Evolutionary conservation across 1,284 basidiomycete genomes (phyloP), one percentile per base, ranked within the genome.

Genomic region (Boletellus dicymbophilus): DNA sequence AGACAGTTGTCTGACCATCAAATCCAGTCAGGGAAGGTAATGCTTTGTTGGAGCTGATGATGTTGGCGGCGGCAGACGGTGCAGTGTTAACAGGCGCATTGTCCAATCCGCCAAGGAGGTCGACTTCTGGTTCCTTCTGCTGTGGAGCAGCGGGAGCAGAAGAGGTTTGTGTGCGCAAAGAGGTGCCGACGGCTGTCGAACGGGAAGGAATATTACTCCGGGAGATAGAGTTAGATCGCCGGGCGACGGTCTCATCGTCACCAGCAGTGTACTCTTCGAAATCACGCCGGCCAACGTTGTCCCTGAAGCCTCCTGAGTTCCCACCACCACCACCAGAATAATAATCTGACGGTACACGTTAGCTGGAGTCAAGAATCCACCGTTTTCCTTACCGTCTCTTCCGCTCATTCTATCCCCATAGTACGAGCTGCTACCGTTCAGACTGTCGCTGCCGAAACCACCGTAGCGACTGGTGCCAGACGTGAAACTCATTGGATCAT

Each of bases 221-320:
- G 22, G 68, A 60, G 37, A 74, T 22, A 7, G 72, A 75, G 46
- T 67, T 71, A 13, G 74, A 75, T 26, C 70, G 72, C 18, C 74
- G 63, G 12, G 42, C 33, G 33, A 72, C 27, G 69, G 72, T 47
- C 57, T 98, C 97, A 65, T 95, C 93, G 49, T 97, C 97, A 1
- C 97, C 96, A 5, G 96, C 97, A 60, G 98, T 92, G 68, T 99
- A 99, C 69, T 98, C 96, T 60, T 98, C 95, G 62, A 84, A 96
- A 38, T 77, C 76, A 48, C 77, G 76, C 37, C 82, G 73, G 18
- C 77, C 65, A 5, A 65, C 62, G 21, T 71, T 78, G 54, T 90
- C 89, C 46, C 80, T 74, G 72, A 88, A 90, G 21, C 72, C 69
- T 45, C 73, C 69, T 30, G 79, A 78, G 39, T 77, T 76, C 3